phyloP scores from a whole-genome alignment of 345 rosid genomes.

The Syzygium aqueum region DNA sequence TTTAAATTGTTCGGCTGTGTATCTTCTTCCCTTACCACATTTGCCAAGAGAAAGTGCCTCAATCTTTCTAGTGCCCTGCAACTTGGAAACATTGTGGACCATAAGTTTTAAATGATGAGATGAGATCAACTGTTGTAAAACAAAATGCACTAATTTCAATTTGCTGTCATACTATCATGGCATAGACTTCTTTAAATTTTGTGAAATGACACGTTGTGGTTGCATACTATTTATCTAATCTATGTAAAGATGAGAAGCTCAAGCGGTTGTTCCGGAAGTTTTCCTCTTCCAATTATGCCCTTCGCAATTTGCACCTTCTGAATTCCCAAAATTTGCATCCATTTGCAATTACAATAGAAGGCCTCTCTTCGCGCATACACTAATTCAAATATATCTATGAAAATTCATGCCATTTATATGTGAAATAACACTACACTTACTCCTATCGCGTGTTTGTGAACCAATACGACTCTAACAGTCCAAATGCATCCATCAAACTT shows the following conservation, averaged over 20 bases:
- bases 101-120: not conserved
- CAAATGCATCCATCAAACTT: not conserved
- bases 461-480: not conserved
- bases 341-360: not conserved
- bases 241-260: not conserved
- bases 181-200: not conserved
- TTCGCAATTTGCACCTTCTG: not conserved
- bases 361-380: not conserved
- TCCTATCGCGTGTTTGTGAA: not conserved
- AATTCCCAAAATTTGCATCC: not conserved
- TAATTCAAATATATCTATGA: not conserved
- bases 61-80: not conserved
- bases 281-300: not conserved
- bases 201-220: not conserved
- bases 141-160: not conserved
- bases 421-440: not conserved
- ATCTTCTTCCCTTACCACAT: not conserved
- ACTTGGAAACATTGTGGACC: not conserved
- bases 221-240: not conserved
- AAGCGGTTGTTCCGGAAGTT: not conserved
- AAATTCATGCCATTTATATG: not conserved
- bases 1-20: not conserved
- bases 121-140: not conserved
- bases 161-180: not conserved
- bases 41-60: not conserved